Base-by-base conservation (phyloP, 495 filamentous ascomycete genomes). In the Penicillium canescens region DNA sequence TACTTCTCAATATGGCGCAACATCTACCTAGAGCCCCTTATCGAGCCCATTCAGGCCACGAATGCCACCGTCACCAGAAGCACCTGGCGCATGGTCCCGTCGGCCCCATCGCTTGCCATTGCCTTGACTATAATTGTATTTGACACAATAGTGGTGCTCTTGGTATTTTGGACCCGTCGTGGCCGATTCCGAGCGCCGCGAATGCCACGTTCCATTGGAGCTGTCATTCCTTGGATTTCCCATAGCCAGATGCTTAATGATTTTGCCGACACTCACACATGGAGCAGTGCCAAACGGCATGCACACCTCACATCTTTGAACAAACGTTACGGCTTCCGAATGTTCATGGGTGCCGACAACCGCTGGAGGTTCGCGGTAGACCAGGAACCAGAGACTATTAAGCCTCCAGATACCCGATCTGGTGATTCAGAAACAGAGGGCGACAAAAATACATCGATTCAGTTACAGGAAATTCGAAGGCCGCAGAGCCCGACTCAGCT, bases 1-100 rank as follows among this genome's bases (percentile, higher is more conserved):
- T 75, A 75, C 44, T 73, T 75, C 35, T 71, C 70, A 0, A 56
- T 75, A 14, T 75, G 70, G 70, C 62, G 66, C 5, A 54, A 69
- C 8, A 63, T 70, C 28, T 75, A 75, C 41, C 68, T 75, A 0
- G 43, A 70, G 18, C 62, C 65, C 3, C 55, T 74, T 4, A 21
- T 52, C 9, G 9, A 66, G 0, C 61, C 60, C 0, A 21, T 54
- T 5, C 13, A 43, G 0, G 72, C 69, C 0, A 42, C 50, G 16
- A 63, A 74, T 37, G 63, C 62, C 9, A 73, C 66, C 1, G 56
- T 72, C 5, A 71, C 67, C 40, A 60, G 47, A 51, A 72, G 65
- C 42, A 66, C 65, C 0, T 75, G 72, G 72, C 42, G 50, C 13
- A 73, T 75, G 69, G 56, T 64, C 1, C 64, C 67, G 3, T 75